Percentiles rank a stretch among this genome's conserved stretches.
Conservation (phyloP, 371 early-diverging fungal species). For the Apophysomyces variabilis region DNA sequence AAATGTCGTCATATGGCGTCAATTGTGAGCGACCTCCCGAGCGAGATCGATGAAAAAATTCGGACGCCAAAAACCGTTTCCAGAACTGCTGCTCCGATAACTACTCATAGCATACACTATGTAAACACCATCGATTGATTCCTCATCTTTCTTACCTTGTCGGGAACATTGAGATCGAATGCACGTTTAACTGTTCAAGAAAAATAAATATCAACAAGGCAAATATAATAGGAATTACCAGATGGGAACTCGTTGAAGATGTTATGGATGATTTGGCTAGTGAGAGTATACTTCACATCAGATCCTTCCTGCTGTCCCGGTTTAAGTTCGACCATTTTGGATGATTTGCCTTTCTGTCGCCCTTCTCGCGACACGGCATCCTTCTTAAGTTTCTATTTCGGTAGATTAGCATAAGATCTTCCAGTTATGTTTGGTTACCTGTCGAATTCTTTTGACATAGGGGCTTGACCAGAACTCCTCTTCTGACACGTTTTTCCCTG, state of each 20-base stretch:
- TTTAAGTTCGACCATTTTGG: constrained; percentile 79
- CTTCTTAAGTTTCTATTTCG: constrained; percentile 64
- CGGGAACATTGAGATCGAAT: constrained; percentile 85
- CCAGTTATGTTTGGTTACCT: constrained; percentile 19
- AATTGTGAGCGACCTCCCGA: constrained; percentile 60
- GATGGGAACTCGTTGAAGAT: constrained; percentile 92
- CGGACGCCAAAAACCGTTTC: constrained; percentile 85
- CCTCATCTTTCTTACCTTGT: constrained; percentile 54
- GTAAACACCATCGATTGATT: background rate
- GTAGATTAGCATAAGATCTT: background rate
- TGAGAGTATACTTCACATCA: constrained; percentile 85
- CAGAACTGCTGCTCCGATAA: constrained; percentile 85
- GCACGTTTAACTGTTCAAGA: constrained; percentile 71
- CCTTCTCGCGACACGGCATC: constrained; percentile 71
- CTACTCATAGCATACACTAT: constrained; percentile 27
- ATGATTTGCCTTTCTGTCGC: constrained; percentile 86
- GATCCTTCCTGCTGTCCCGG: constrained; percentile 81
- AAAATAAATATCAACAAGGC: background rate
- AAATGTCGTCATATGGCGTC: constrained; percentile 79
- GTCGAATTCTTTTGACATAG: constrained; percentile 57
- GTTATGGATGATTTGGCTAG: constrained; percentile 86
- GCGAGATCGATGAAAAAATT: constrained; percentile 86
- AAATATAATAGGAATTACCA: constrained; percentile 44
- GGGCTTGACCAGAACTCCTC: constrained; percentile 93
- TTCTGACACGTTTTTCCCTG: constrained; percentile 73